These are phyloP conservation scores for Metarhizium rileyi DNA, from an alignment of 2,329 filamentous ascomycete species.

Conservation along the genomic window DNA sequence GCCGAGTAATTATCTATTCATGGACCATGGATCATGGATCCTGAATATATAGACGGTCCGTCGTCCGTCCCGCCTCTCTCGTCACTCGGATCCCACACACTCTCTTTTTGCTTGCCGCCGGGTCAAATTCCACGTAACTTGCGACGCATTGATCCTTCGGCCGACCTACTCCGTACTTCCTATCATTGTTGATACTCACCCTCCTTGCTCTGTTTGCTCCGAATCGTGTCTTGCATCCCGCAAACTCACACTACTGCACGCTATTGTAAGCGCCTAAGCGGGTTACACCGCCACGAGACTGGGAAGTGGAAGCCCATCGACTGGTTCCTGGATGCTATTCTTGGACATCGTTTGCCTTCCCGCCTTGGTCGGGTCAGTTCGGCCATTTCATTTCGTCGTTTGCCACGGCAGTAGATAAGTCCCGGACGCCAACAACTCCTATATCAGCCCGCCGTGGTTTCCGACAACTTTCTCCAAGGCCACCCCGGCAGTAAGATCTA, in stretches of 20 bases:
- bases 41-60: background rate
- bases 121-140: no score
- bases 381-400: no score
- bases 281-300: slow-evolving; percentile 11
- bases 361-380: background rate
- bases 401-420: no score
- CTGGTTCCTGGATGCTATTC: slow-evolving; percentile 10
- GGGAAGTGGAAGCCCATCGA: slow-evolving; percentile 1
- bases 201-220: background rate
- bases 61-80: background rate
- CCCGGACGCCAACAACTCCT: no score
- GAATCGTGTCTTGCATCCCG: slow-evolving; percentile 3
- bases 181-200: background rate
- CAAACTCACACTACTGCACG: slow-evolving; percentile 11
- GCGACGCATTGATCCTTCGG: no score
- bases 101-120: no score
- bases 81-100: no score
- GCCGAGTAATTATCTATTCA: background rate
- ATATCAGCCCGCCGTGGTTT: slow-evolving; percentile 9
- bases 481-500: slow-evolving; percentile 10
- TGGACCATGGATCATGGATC: background rate
- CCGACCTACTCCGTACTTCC: no score
- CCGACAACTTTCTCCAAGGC: background rate
- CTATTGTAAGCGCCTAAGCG: slow-evolving; percentile 16
- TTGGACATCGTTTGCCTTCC: slow-evolving; percentile 2